Percentiles rank a stretch among this genome's conserved stretches.
These are phyloP conservation scores for Peronospora belbahrii DNA, from an alignment of 352 stramenopile genomes.

Conservation along the genomic window DNA sequence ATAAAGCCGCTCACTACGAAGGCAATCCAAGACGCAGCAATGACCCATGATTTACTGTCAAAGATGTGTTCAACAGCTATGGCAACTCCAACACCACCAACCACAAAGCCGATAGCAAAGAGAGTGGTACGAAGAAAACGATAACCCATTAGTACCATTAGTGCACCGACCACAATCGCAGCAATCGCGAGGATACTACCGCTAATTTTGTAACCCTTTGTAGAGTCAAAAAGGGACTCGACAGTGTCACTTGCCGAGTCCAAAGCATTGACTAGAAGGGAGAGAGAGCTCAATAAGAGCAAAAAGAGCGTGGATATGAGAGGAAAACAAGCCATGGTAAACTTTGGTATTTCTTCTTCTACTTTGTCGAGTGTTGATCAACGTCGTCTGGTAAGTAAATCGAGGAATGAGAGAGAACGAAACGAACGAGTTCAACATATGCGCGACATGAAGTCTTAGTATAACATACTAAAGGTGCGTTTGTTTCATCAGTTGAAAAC, in stretches of 20 bases:
- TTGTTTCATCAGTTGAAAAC: constrained; percentile 21
- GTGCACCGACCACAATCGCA: constrained; percentile 24
- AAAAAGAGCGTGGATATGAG: constrained; percentile 22
- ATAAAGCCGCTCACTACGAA: constrained; percentile 49
- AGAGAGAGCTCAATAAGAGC: constrained; percentile 15
- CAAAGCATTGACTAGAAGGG: constrained; percentile 4
- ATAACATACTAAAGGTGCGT: constrained; percentile 2
- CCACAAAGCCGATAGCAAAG: constrained; percentile 48
- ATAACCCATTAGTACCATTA: constrained; percentile 44
- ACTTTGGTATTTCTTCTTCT: not conserved
- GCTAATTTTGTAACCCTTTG: constrained; percentile 27
- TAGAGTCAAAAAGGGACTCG: constrained; percentile 38
- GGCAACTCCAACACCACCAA: constrained; percentile 36
- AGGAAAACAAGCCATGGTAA: constrained; percentile 12
- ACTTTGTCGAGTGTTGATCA: not conserved
- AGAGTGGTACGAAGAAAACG: constrained; percentile 49
- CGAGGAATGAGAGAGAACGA: constrained; percentile 27
- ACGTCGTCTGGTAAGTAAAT: constrained; percentile 14
- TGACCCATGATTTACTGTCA: constrained; percentile 37
- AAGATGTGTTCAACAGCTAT: constrained; percentile 36
- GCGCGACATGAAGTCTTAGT: not conserved
- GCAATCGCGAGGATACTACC: constrained; percentile 32
- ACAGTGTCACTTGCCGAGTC: constrained; percentile 30
- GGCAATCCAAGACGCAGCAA: constrained; percentile 49
- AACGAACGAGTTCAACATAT: too few relatives aligned